A percentile compares a stretch with the other conserved stretches of the same genome.
phyloP scores from a whole-genome alignment of 306 rosid genomes.

The Trifolium dubium region DNA sequence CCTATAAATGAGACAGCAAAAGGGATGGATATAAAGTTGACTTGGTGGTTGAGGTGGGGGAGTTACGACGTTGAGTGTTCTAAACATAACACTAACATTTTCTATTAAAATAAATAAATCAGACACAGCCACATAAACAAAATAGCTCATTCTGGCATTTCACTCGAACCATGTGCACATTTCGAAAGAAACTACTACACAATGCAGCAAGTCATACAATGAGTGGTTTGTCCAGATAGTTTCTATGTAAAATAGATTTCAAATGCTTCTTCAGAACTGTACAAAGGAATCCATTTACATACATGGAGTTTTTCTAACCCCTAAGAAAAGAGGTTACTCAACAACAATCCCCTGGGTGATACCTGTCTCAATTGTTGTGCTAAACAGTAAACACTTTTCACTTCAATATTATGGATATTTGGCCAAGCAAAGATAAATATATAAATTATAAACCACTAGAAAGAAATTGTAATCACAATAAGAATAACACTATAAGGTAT shows the following conservation, averaged over 20 bases:
- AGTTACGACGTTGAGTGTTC: too few species aligned
- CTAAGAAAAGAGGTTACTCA: neutral
- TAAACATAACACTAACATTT: too few species aligned
- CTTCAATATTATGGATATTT: neutral
- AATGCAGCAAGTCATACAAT: neutral
- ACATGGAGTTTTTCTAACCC: neutral
- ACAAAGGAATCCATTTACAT: slow-evolving; percentile 10
- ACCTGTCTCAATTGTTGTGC: slow-evolving; percentile 2
- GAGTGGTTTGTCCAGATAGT: neutral
- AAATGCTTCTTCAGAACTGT: neutral
- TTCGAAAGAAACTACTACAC: neutral
- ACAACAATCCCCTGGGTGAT: slow-evolving; percentile 11
- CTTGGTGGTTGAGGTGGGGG: too few species aligned
- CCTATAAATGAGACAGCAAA: neutral
- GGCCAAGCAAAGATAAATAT: slow-evolving; percentile 8
- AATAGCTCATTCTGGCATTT: slow-evolving; percentile 19
- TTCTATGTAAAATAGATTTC: neutral
- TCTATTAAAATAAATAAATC: too few species aligned
- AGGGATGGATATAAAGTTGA: too few species aligned
- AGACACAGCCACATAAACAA: slow-evolving; percentile 8
- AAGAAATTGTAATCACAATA: slow-evolving; percentile 8
- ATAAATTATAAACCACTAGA: neutral
- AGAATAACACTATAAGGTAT: slow-evolving; percentile 14
- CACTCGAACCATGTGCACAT: slow-evolving; percentile 24
- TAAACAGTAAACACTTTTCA: neutral